A percentile compares a stretch with the other conserved stretches of the same genome.
These are phyloP conservation scores for Moniliophthora roreri DNA, from an alignment of 1,284 basidiomycete genomes.

Conservation along the genomic window DNA sequence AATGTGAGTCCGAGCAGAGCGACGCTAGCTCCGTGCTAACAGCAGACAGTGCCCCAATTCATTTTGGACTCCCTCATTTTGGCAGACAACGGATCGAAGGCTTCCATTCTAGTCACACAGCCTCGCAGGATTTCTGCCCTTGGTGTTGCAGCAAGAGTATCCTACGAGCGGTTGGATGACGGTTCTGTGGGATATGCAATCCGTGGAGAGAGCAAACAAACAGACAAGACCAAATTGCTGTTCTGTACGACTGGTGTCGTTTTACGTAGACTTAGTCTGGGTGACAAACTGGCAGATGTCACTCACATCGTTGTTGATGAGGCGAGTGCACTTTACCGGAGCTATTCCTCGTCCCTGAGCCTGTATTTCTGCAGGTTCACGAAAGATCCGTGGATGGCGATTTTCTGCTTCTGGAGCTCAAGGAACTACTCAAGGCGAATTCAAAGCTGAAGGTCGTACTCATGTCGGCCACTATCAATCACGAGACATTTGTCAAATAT, in stretches of 20 bases:
- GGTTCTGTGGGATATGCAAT: slow-evolving; percentile 89
- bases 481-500: slow-evolving; percentile 80
- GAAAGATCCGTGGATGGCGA: slow-evolving; percentile 91
- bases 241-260: slow-evolving; percentile 96
- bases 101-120: slow-evolving; percentile 88
- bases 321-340: slow-evolving; percentile 37
- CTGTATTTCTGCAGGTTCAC: slow-evolving; percentile 81
- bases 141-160: slow-evolving; percentile 87
- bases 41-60: slow-evolving; percentile 78
- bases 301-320: slow-evolving; percentile 93
- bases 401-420: slow-evolving; percentile 84
- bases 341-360: too few species aligned
- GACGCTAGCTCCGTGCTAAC: slow-evolving; percentile 1
- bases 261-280: slow-evolving; percentile 75
- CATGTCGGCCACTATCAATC: slow-evolving; percentile 91
- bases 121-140: slow-evolving; percentile 90
- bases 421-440: slow-evolving; percentile 75
- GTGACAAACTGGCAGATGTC: slow-evolving; percentile 69
- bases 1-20: slow-evolving; percentile 43
- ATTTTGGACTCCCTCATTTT: slow-evolving; percentile 83
- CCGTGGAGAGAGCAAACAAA: slow-evolving; percentile 82
- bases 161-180: slow-evolving; percentile 82
- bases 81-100: slow-evolving; percentile 59
- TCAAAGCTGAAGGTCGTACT: slow-evolving; percentile 78
- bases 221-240: slow-evolving; percentile 69